Evolutionary conservation across 2,329 filamentous ascomycete species (phyloP).

Genomic region (Westerdykella sp.): DNA sequence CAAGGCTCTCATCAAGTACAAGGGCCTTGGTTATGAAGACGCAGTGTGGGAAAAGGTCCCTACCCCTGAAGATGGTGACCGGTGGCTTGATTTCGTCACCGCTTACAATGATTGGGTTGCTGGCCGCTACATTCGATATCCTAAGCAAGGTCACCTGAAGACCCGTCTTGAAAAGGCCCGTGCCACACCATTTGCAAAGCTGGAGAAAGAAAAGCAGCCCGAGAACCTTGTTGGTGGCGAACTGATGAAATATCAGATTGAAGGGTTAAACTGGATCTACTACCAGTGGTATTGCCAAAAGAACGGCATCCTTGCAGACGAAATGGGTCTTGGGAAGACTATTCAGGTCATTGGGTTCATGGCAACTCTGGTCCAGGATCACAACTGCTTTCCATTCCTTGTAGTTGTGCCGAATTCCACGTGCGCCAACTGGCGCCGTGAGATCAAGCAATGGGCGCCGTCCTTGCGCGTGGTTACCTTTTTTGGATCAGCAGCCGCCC

Average conservation of each 20-base stretch:
- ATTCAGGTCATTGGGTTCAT: conserved; percentile 86
- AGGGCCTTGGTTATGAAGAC: conserved; percentile 86
- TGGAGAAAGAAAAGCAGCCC: conserved; percentile 68
- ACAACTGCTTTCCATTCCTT: conserved; percentile 82
- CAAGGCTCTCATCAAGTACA: conserved; percentile 79
- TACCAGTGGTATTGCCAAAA: conserved; percentile 77
- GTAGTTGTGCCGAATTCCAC: conserved; percentile 93
- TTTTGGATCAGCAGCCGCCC: conserved; percentile 69
- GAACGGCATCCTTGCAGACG: conserved; percentile 89
- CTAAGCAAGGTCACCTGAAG: conserved; percentile 51
- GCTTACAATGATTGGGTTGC: conserved; percentile 84
- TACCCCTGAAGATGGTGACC: conserved; percentile 53
- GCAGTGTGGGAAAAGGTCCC: conserved; percentile 85
- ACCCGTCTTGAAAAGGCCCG: conserved; percentile 65
- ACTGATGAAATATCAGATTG: conserved; percentile 88
- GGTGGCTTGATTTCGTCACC: conserved; percentile 71
- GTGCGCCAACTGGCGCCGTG: conserved; percentile 93
- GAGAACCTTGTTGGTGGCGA: conserved; percentile 66
- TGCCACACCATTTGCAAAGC: conserved; percentile 56
- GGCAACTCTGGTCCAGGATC: conserved; percentile 56
- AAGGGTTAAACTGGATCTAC: conserved; percentile 92
- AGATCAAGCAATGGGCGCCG: conserved; percentile 91
- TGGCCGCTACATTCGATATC: conserved; percentile 65
- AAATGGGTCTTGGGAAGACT: conserved; percentile 98
- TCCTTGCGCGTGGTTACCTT: conserved; percentile 84